Conservation (phyloP, 2,329 filamentous ascomycete genomes). For the Peltaster fructicola region DNA sequence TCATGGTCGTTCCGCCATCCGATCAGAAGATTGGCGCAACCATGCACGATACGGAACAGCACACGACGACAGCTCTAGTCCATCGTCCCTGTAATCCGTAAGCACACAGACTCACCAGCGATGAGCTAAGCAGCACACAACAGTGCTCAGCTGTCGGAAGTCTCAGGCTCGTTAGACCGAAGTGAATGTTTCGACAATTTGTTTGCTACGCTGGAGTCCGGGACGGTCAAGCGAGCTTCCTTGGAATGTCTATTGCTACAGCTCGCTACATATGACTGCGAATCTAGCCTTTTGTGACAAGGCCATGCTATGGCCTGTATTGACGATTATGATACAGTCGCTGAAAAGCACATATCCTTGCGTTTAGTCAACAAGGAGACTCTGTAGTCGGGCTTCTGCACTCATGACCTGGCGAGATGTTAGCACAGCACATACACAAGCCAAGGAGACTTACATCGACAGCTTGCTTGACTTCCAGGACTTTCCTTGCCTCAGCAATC, state of each 20-base stretch:
- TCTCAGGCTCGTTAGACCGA: no score
- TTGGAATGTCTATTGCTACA: constrained; percentile 7
- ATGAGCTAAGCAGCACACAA: no score
- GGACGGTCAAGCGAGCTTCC: constrained; percentile 1
- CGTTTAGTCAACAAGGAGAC: constrained; percentile 58
- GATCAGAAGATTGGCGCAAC: no score
- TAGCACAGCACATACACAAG: constrained; percentile 1
- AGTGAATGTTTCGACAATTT: neutral
- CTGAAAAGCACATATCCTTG: neutral
- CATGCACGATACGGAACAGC: no score
- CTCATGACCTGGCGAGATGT: constrained; percentile 51
- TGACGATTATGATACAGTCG: neutral
- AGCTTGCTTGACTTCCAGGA: constrained; percentile 89
- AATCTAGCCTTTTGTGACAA: constrained; percentile 7
- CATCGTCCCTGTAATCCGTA: no score
- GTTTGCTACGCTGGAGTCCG: constrained; percentile 2
- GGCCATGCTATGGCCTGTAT: neutral
- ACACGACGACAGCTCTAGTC: no score
- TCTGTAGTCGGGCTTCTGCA: constrained; percentile 76
- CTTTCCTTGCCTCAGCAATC: constrained; percentile 76
- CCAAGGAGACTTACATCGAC: constrained; percentile 55
- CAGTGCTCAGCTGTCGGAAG: no score
- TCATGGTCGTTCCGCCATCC: no score
- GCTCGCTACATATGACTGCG: constrained; percentile 2
- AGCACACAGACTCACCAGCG: no score